Base-by-base conservation (phyloP, 352 stramenopile genomes). In the Globisporangium cystogenes region DNA sequence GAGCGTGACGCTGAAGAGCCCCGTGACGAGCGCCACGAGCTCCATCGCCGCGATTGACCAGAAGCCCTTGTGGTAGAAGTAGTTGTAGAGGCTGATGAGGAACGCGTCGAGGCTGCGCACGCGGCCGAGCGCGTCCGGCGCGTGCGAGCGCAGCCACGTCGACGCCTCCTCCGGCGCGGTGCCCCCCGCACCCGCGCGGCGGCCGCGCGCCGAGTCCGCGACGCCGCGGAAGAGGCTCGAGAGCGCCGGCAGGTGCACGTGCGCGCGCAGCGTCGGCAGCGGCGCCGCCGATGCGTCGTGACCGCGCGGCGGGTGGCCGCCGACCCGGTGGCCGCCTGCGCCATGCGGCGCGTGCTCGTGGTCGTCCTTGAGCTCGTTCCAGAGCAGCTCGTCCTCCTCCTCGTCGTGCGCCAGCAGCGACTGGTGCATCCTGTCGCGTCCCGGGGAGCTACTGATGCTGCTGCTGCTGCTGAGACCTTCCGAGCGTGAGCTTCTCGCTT, bases 1-100 rank as follows among this genome's bases (percentile, higher is more conserved):
- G 36, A 98, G 82, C 57, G 86, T 74, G 23, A 99, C 81, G 56
- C 94, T 99, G 64, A 99, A 99, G 4, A 97, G 80, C 12, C 98
- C 77, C 14, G 96, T 98, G 16, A 89, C 35, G 3, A 99, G 58
- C 62, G 96, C 86, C 29, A 96, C 90, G 33, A 98, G 59, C 55
- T 98, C 90, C 15, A 94, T 73, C 8, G 87, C 74, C 5, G 94
- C 64, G 53, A 97, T 97, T 49, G 71, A 81, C 67, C 82, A 87
- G 49, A 98, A 89, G n/a, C 94, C 94, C 61, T 95, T 94, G 67
- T 96, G 82, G 60, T 95, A 89, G 64, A 96, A 98, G 74, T 97
- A 98, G 51, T 92, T 92, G 82, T 98, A 98, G 66, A 98, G 68
- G 40, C 72, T 86, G 56, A 87, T 93, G 47, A 98, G 83, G 59